phyloP scores from a whole-genome alignment of 805 yeast species.

The Huiozyma sinensis region DNA sequence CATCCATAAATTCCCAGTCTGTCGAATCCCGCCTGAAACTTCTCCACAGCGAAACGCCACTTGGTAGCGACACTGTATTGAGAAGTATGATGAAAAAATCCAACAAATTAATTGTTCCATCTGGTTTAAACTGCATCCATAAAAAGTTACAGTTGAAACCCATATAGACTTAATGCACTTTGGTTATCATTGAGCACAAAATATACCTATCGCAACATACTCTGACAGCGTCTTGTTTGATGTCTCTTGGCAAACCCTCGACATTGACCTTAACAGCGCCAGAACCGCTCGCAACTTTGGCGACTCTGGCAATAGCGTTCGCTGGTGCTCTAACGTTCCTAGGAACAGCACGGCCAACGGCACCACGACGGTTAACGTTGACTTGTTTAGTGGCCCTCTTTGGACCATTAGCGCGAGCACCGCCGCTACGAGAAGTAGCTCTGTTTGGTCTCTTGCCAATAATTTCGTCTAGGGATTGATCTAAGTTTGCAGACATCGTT shows the following conservation, averaged over 20 bases:
- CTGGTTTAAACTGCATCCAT: too few relatives aligned
- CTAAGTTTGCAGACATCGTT: conserved; percentile 69
- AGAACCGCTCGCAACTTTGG: conserved; percentile 30
- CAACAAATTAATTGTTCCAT: too few relatives aligned
- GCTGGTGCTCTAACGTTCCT: conserved; percentile 21
- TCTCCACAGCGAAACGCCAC: too few relatives aligned
- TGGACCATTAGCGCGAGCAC: conserved; percentile 25
- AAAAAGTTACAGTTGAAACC: too few relatives aligned
- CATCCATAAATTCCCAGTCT: too few relatives aligned
- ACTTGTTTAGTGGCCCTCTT: conserved; percentile 27
- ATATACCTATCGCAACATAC: conserved; percentile 42
- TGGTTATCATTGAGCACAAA: too few relatives aligned
- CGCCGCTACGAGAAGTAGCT: conserved; percentile 12
- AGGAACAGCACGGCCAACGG: conserved; percentile 10
- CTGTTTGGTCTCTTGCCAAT: conserved; percentile 43
- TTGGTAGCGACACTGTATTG: too few relatives aligned
- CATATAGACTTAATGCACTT: too few relatives aligned
- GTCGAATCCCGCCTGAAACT: too few relatives aligned
- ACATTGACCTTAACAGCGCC: conserved; percentile 77
- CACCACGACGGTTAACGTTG: conserved; percentile 13
- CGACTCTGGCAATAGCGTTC: conserved; percentile 28
- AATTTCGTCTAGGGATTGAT: conserved; percentile 91
- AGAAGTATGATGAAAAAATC: too few relatives aligned
- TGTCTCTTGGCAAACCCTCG: conserved; percentile 76
- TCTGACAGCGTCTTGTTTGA: conserved; percentile 73